Base-by-base conservation (phyloP, 805 yeast genomes). In the Cyberlindnera petersonii region DNA sequence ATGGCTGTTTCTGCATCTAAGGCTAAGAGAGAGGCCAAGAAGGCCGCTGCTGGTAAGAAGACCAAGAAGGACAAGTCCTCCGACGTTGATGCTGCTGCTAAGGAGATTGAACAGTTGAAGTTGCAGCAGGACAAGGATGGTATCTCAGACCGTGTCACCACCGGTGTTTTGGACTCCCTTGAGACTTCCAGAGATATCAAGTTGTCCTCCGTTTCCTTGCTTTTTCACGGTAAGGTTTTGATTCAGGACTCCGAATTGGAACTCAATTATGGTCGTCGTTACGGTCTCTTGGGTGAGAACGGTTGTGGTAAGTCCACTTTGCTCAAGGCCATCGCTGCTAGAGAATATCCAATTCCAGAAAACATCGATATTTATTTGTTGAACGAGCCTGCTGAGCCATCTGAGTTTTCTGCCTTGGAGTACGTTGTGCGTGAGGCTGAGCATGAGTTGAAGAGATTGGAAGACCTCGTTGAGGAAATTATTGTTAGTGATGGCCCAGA, bases 221-320 rank as follows among this genome's bases (percentile, higher is more conserved):
- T 88, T 51, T 93, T 93, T 82, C 98, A 93, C 67, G 98, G 98
- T 71, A 91, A 89, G 63, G 97, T 93, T 41, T 71, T 93, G 61
- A 76, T 91, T 55, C 96, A 87, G 68, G 98, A 93, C 67, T 83
- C 97, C 27, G 74, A 73, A 34, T 69, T 93, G 53, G 98, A 93
- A 71, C 78, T 93, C 67, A 93, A 93, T 71, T 91, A 81, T 65
- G 98, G 98, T 63, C 84, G 97, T 71, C 82, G 96, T 68, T 93
- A 93, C 64, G 98, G 98, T 70, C 74, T 93, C 47, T 75, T 93
- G 60, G 98, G 98, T 59, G 98, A 89, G 68, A 93, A 93, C 66
- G 98, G 98, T 51, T 93, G 98, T 72, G 98, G 98, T 71, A 93
- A 93, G 69, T 88, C 97, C 33, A 93, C 98, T 18, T 81, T 93